Evolutionary conservation across 352 stramenopile genomes (phyloP).

Genomic region (Pythium apleroticum): DNA sequence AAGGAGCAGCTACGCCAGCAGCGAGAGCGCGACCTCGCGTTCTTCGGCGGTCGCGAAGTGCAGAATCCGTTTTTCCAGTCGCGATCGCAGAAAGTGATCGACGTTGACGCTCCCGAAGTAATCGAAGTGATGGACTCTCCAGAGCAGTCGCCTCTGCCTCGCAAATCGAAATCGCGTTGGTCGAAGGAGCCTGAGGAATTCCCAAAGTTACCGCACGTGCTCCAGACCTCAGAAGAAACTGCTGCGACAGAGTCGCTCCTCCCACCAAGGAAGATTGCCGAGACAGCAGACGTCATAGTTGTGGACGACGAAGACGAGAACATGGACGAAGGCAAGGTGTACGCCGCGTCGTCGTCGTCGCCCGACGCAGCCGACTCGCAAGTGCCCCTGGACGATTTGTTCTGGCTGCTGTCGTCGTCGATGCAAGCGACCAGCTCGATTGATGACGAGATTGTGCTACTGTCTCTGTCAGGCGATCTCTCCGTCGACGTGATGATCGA

Average conservation of each 20-base stretch:
- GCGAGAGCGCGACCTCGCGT: slow-evolving; percentile 68
- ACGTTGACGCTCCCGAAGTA: slow-evolving; percentile 25
- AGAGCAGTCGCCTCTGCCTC: slow-evolving; percentile 13
- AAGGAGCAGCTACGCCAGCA: slow-evolving; percentile 62
- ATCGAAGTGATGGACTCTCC: slow-evolving; percentile 35
- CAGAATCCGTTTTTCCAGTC: slow-evolving; percentile 73
- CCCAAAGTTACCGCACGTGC: slow-evolving; percentile 43
- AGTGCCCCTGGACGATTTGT: slow-evolving; percentile 47
- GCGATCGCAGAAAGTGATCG: slow-evolving; percentile 28
- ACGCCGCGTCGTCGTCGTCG: background rate
- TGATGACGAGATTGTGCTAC: slow-evolving; percentile 9
- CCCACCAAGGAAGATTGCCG: background rate
- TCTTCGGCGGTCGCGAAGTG: slow-evolving; percentile 52
- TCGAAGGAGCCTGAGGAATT: slow-evolving; percentile 40
- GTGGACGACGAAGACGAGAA: slow-evolving; percentile 30
- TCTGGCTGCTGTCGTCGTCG: slow-evolving; percentile 54
- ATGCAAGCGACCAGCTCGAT: background rate
- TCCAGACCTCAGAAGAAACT: background rate
- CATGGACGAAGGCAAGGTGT: slow-evolving; percentile 2
- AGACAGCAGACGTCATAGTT: slow-evolving; percentile 27
- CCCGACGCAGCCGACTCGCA: slow-evolving; percentile 43
- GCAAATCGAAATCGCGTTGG: slow-evolving; percentile 36
- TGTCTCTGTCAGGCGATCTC: slow-evolving; percentile 12
- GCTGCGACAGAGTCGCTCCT: background rate
- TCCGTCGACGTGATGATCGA: slow-evolving; percentile 45